Percentiles rank a stretch among this genome's conserved stretches.
These are phyloP conservation scores for Trichosporon asahii DNA, from an alignment of 1,284 basidiomycete species.

Conservation along the genomic window DNA sequence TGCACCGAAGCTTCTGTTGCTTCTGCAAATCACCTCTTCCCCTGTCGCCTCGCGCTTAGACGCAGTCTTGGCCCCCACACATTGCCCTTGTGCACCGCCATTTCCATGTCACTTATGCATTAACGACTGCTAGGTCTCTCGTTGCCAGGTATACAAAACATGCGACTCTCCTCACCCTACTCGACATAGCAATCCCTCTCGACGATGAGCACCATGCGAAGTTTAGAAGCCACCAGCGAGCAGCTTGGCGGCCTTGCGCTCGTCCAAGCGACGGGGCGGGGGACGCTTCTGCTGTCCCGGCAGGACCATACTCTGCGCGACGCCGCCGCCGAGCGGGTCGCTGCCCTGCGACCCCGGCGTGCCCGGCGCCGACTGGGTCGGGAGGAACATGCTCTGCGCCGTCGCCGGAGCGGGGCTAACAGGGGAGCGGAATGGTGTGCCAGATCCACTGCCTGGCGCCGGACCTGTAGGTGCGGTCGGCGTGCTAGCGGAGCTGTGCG, in stretches of 20 bases:
- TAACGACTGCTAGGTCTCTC: background rate
- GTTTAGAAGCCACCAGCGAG: constrained; percentile 46
- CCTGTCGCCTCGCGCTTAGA: no score
- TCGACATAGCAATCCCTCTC: background rate
- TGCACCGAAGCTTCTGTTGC: background rate
- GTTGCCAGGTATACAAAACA: background rate
- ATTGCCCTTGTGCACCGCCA: no score
- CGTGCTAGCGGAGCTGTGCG: background rate
- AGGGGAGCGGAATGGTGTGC: background rate
- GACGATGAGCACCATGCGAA: background rate
- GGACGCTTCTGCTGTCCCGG: constrained; percentile 31
- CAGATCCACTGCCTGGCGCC: background rate
- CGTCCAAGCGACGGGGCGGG: constrained; percentile 37
- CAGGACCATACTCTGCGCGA: constrained; percentile 47
- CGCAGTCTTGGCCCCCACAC: no score
- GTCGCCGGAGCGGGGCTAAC: constrained; percentile 18
- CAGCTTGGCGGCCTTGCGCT: constrained; percentile 48
- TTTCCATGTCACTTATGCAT: background rate
- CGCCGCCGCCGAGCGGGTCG: constrained; percentile 23
- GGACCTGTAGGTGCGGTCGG: background rate
- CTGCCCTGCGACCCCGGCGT: background rate
- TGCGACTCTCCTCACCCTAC: background rate
- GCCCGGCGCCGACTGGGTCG: constrained; percentile 24
- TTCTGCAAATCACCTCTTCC: background rate
- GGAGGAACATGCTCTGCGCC: constrained; percentile 45